A percentile compares a stretch with the other conserved stretches of the same genome.
These are phyloP conservation scores for Aspergillus tanneri DNA, from an alignment of 2,329 filamentous ascomycete species.

Conservation along the genomic window DNA sequence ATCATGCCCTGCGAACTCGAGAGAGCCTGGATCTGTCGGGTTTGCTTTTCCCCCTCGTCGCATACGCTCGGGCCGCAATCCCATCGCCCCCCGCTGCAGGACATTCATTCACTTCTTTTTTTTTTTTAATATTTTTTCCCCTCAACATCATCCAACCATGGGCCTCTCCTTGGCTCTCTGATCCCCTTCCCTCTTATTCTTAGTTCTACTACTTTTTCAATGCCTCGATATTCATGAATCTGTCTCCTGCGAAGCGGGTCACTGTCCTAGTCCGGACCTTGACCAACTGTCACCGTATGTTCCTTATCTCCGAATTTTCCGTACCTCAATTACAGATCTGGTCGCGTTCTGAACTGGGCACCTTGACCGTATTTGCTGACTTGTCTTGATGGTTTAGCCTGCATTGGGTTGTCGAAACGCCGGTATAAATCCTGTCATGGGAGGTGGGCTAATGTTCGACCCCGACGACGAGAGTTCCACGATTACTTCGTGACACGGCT, in stretches of 20 bases:
- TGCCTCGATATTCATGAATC: constrained; percentile 40
- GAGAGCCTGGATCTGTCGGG: constrained; percentile 19
- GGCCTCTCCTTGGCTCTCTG: neutral
- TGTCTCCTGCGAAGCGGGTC: constrained; percentile 39
- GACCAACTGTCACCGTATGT: constrained; percentile 40
- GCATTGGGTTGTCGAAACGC: constrained; percentile 29
- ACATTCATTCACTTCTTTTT: neutral
- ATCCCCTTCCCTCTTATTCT: constrained; percentile 7
- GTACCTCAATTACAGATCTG: constrained; percentile 7
- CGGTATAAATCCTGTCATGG: constrained; percentile 25
- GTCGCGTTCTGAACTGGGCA: neutral
- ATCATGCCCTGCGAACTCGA: no score
- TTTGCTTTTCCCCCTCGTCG: constrained; percentile 19
- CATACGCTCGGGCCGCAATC: constrained; percentile 11
- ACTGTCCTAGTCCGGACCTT: constrained; percentile 42
- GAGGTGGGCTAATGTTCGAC: constrained; percentile 12
- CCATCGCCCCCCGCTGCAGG: constrained; percentile 20
- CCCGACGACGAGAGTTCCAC: constrained; percentile 65
- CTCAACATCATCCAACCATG: constrained; percentile 1
- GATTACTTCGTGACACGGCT: constrained; percentile 97
- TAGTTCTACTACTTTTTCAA: constrained; percentile 16
- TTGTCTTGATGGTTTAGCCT: constrained; percentile 26
- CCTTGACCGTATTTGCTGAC: neutral
- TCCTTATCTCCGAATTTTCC: constrained; percentile 20
- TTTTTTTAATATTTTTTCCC: constrained; percentile 3